phyloP scores from a whole-genome alignment of 73 alveolate species.

The Symbiodinium pilosum region DNA sequence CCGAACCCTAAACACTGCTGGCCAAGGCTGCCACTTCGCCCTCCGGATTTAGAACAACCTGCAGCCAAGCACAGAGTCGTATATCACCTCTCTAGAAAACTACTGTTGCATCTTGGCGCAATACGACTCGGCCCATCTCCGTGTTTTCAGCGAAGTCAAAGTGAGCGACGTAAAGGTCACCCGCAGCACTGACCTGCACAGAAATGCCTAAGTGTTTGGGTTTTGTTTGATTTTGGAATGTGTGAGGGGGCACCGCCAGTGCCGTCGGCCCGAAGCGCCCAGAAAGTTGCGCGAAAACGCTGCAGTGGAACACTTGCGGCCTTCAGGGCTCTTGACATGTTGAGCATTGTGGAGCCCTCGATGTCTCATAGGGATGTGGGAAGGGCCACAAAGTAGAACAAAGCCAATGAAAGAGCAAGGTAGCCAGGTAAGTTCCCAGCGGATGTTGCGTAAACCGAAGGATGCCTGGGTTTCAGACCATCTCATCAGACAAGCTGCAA shows the following conservation, averaged over 20 bases:
- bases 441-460: constrained; percentile 98
- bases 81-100: neutral
- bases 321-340: neutral
- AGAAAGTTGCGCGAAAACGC: constrained; percentile 98
- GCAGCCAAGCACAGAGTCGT: neutral
- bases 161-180: constrained; percentile 97
- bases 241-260: constrained; percentile 96
- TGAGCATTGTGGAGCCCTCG: neutral
- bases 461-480: constrained; percentile 87
- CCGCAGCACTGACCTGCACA: constrained; percentile 95
- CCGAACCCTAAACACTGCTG: neutral
- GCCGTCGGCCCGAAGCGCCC: constrained; percentile 99
- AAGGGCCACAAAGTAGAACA: no score
- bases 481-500: no score
- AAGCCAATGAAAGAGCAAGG: neutral
- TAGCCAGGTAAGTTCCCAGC: neutral
- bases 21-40: constrained; percentile 96
- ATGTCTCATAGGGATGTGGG: no score
- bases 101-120: neutral
- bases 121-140: constrained; percentile 97
- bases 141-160: constrained; percentile 98
- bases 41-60: constrained; percentile 96
- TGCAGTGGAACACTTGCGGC: constrained; percentile 97
- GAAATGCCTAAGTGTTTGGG: neutral
- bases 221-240: neutral